Evolutionary conservation across 2,329 filamentous ascomycete species (phyloP), one percentile per base, ranked within the genome.

Genomic region (Hypoxylon sp.): DNA sequence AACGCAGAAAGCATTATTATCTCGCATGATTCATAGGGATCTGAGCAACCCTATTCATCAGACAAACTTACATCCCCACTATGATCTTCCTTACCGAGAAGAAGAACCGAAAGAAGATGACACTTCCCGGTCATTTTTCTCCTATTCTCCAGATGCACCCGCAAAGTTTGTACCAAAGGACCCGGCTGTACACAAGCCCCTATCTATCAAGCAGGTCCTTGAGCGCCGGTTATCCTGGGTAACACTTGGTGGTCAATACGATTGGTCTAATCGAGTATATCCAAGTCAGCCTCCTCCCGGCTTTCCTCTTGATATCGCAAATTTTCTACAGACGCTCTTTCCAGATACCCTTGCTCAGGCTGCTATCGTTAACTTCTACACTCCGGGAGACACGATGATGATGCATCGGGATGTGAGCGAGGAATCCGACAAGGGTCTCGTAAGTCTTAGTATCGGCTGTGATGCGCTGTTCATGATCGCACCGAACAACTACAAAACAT

Each of bases 361-460:
- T 1, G 95, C 96, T 37, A 98, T 98, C 69, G 88, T 97, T 71
- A 98, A 98, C 77, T 85, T 98, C 53, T 98, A 98, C 80, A 91
- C 89, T 0, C 92, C 96, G 0, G 92, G 93, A 19, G 95, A 98
- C 75, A 96, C 92, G 0, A 89, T 98, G 77, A 95, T 93, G 81
- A 87, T 97, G 78, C 96, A 98, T 80, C 89, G 96, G 9, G 96
- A 99, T 75, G 94, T 98, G 43, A 96, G 93, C 69, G 96, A 98
- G 80, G 85, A 91, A 70, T 91, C 90, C 51, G 87, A 93, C 72
- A 88, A 85, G 56, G 93, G 93, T 0, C 84, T 98, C 27, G 88
- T 97, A 16, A 97, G 93, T 71, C 81, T 98, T 41, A 97, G 93
- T 73, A 83, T 98, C 48, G 96, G 96, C 2, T 98, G 95, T 73